Evolutionary conservation across 805 yeast species (phyloP).

Genomic region (Saturnispora galanensis): DNA sequence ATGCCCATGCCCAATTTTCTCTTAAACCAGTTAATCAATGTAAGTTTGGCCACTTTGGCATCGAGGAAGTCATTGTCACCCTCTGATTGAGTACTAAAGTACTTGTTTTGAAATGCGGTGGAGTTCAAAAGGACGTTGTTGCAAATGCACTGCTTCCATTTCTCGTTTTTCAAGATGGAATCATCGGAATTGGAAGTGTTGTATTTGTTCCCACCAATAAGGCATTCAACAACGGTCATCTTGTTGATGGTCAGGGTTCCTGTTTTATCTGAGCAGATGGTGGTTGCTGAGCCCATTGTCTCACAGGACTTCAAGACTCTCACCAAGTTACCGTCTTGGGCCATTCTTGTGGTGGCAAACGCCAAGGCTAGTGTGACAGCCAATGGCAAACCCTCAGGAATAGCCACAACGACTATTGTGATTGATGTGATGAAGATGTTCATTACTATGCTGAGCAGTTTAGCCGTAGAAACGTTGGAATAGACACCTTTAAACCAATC

Average conservation of each 20-base stretch:
- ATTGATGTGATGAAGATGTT: slow-evolving; percentile 84
- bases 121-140: slow-evolving; percentile 71
- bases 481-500: slow-evolving; percentile 16
- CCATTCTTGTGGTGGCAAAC: slow-evolving; percentile 97
- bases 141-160: slow-evolving; percentile 24
- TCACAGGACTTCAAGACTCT: slow-evolving; percentile 90
- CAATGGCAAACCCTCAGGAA: slow-evolving; percentile 97
- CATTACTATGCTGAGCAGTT: slow-evolving; percentile 77
- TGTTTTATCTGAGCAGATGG: slow-evolving; percentile 93
- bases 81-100: slow-evolving; percentile 16
- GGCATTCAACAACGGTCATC: slow-evolving; percentile 83
- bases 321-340: slow-evolving; percentile 91
- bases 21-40: slow-evolving; percentile 7
- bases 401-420: slow-evolving; percentile 92
- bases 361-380: slow-evolving; percentile 97
- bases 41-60: neutral
- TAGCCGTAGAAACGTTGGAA: slow-evolving; percentile 42
- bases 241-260: slow-evolving; percentile 92
- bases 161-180: slow-evolving; percentile 2
- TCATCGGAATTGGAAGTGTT: slow-evolving; percentile 39
- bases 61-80: neutral
- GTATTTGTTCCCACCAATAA: slow-evolving; percentile 42
- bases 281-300: slow-evolving; percentile 98
- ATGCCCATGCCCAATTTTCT: neutral
- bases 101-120: slow-evolving; percentile 72